These are phyloP conservation scores for Alloascoidea africana DNA, from an alignment of 805 yeast genomes.

Conservation along the genomic window DNA sequence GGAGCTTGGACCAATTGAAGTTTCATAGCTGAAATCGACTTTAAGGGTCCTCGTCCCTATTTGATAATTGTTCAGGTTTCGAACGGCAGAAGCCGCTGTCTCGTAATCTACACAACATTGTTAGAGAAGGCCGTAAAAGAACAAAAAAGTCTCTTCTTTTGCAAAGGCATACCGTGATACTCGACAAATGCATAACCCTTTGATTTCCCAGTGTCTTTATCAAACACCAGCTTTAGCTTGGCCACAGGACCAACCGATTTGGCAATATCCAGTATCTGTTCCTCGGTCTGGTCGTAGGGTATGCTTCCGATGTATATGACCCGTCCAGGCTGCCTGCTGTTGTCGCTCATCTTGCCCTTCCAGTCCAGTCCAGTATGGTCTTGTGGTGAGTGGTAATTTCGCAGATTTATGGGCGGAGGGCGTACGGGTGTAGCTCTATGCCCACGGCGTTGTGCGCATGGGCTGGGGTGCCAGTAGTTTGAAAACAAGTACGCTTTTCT, in stretches of 20 bases:
- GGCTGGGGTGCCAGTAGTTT: too few species aligned
- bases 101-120: constrained; percentile 32
- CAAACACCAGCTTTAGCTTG: constrained; percentile 63
- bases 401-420: too few species aligned
- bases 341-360: not conserved
- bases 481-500: too few species aligned
- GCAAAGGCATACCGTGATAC: constrained; percentile 34
- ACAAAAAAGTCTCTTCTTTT: too few species aligned
- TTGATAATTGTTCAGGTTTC: constrained; percentile 69
- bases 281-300: constrained; percentile 90
- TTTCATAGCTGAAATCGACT: constrained; percentile 60
- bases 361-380: too few species aligned
- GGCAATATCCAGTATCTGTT: constrained; percentile 79
- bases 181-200: constrained; percentile 85
- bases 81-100: constrained; percentile 81
- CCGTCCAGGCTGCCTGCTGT: constrained; percentile 8
- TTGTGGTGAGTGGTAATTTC: too few species aligned
- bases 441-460: too few species aligned
- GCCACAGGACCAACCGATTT: constrained; percentile 80
- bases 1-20: constrained; percentile 14
- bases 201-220: constrained; percentile 78
- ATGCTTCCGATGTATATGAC: constrained; percentile 73
- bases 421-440: too few species aligned
- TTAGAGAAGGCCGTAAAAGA: not conserved
- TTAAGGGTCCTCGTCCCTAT: constrained; percentile 58